Conservation (phyloP, 345 rosid species). For the Lepidium aucheri region DNA sequence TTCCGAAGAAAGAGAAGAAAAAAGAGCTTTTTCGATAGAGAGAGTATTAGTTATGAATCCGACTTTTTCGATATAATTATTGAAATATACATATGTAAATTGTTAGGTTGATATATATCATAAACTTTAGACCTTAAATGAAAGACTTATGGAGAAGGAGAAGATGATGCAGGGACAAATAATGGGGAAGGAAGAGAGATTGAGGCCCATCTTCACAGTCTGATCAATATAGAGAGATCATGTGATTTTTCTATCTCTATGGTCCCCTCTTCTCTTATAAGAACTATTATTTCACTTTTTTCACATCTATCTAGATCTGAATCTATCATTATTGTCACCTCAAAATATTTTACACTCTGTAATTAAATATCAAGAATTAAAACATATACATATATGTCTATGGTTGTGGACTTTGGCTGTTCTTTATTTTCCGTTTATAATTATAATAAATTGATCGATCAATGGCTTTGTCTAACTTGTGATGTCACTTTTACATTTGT, state of each 20-base stretch:
- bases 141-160: conserved; percentile 2
- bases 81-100: no score
- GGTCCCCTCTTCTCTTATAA: conserved; percentile 24
- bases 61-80: no score
- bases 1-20: no score
- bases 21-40: no score
- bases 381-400: not conserved
- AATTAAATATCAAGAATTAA: not conserved
- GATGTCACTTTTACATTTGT: not conserved
- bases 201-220: conserved; percentile 24
- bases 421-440: conserved; percentile 9
- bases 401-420: conserved; percentile 17
- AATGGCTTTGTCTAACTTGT: not conserved
- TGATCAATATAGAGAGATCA: conserved; percentile 11
- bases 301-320: not conserved
- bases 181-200: conserved; percentile 16
- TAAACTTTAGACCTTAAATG: not conserved
- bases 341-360: not conserved
- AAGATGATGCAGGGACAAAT: conserved; percentile 12
- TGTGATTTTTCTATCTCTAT: conserved; percentile 16
- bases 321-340: not conserved
- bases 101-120: no score
- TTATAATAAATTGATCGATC: not conserved
- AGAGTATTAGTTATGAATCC: no score
- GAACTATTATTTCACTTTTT: conserved; percentile 7